Base-by-base conservation (phyloP, 495 filamentous ascomycete genomes). In the Neurospora sp. region DNA sequence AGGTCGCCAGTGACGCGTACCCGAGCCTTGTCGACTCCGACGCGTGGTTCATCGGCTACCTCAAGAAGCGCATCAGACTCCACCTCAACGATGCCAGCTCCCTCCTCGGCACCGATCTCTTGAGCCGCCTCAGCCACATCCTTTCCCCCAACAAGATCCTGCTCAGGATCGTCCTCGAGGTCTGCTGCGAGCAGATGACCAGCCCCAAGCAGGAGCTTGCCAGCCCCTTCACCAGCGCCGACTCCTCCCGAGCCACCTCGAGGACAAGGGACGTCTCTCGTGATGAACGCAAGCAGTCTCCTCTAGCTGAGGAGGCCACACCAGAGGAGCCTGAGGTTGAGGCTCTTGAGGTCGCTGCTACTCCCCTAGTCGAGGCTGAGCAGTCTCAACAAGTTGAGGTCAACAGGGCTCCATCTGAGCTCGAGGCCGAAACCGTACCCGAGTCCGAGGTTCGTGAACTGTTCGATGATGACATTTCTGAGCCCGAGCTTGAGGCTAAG, bases 81-180 rank as follows among this genome's bases (percentile, higher is more conserved):
- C 77, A 79, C 72, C 76, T 81, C 39, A 75, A 77, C 74, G 78
- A 80, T 71, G 75, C 79, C 70, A 77, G 77, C 49, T 70, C 74
- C 7, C 62, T 81, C 31, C 76, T 79, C 39, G 75, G 75, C 8
- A 77, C 78, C 9, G 75, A 81, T 71, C 44, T 80, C 38, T 76
- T 81, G 5, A 75, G 79, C 20, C 78, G 74, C 38, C 78, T 81
- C 77, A 81, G 79, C 78, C 72, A 73, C 75, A 81, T 81, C 69
- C 74, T 81, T 42, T 80, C 79, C 4, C 79, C 79, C 11, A 76
- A 81, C 75, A 75, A 73, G 70, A 74, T 81, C 31, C 78, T 81
- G 14, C 77, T 81, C 70, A 41, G 77, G 40, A 81, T 79, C 38
- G 77, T 81, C 11, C 78, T 81, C 39, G 79, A 81, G 77, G 75